Base-by-base conservation (phyloP, 2,329 filamentous ascomycete genomes). In the Dothistroma septosporum region DNA sequence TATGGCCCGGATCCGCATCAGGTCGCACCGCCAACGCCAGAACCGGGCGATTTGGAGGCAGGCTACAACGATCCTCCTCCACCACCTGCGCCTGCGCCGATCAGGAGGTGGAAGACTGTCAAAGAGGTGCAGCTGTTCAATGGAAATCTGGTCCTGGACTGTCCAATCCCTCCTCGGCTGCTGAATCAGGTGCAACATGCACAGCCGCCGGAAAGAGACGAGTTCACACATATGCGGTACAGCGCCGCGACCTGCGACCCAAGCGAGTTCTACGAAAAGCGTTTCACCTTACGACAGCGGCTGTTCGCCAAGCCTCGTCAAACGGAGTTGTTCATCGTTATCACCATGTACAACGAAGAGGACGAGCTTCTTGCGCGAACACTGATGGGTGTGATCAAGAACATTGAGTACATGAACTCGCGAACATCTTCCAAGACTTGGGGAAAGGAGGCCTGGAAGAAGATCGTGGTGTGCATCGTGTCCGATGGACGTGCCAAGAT, bases 301-400 rank as follows among this genome's bases (percentile, higher is more conserved):
- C 85, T 97, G 24, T 97, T 97, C 73, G 91, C 91, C 59, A 97
- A 96, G 76, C 89, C 91, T 3, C 84, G 93, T 58, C 90, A 96
- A 72, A 97, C 93, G 0, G 93, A 97, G 78, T 81, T 97, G 1
- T 97, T 97, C 76, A 96, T 97, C 70, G 93, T 92, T 35, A 86
- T 97, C 57, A 97, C 93, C 60, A 97, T 97, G 93, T 99, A 99
- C 80, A 99, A 99, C 73, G 94, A 99, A 73, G 93, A 99, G 75
- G 94, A 99, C 70, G 87, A 97, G 66, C 81, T 97, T 61, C 97
- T 99, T 73, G 92, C 94, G 24, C 87, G 94, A 47, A 97, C 94
- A 4, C 91, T 99, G 91, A 90, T 88, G 54, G 94, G 94, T 75
- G 92, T 99, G 5, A 93, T 97, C 82, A 97, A 99, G 80, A 99